These are phyloP conservation scores for Yamadazyma kanchanaburiensis DNA, from an alignment of 1,139 yeast species.

Conservation along the genomic window DNA sequence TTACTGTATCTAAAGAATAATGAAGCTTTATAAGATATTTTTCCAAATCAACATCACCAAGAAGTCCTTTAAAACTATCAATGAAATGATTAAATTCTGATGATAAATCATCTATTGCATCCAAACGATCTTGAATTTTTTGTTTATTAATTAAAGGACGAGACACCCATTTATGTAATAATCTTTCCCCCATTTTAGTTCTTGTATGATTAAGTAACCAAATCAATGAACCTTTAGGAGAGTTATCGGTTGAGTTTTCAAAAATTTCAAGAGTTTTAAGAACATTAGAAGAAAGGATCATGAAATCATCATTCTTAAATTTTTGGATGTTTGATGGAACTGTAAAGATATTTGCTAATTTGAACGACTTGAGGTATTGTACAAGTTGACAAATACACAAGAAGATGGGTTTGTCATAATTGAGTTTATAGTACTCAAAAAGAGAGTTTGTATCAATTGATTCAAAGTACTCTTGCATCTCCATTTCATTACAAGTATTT, in stretches of 20 bases:
- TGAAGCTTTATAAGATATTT: slow-evolving; percentile 64
- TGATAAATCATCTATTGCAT: slow-evolving; percentile 64
- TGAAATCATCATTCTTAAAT: slow-evolving; percentile 49
- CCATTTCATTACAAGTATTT: slow-evolving; percentile 4
- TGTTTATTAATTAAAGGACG: slow-evolving; percentile 59
- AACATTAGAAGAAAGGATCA: slow-evolving; percentile 70
- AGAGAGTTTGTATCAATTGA: slow-evolving; percentile 12
- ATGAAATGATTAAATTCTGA: slow-evolving; percentile 42
- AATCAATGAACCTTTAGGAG: slow-evolving; percentile 63
- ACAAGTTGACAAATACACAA: slow-evolving; percentile 48
- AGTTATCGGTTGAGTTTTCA: slow-evolving; percentile 54
- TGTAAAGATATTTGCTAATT: slow-evolving; percentile 54
- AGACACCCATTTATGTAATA: slow-evolving; percentile 68
- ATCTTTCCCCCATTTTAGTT: slow-evolving; percentile 71
- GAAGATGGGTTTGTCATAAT: slow-evolving; percentile 24
- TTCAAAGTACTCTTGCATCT: slow-evolving; percentile 16
- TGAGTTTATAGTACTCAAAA: slow-evolving; percentile 22
- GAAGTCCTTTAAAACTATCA: slow-evolving; percentile 46
- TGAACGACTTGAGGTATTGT: slow-evolving; percentile 59
- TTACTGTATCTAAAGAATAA: slow-evolving; percentile 41
- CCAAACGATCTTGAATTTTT: slow-evolving; percentile 55
- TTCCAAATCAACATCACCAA: slow-evolving; percentile 59
- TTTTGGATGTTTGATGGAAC: slow-evolving; percentile 44
- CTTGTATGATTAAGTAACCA: slow-evolving; percentile 80
- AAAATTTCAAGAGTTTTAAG: slow-evolving; percentile 73